phyloP scores from a whole-genome alignment of 805 yeast species.

The Wickerhamiella azyma region DNA sequence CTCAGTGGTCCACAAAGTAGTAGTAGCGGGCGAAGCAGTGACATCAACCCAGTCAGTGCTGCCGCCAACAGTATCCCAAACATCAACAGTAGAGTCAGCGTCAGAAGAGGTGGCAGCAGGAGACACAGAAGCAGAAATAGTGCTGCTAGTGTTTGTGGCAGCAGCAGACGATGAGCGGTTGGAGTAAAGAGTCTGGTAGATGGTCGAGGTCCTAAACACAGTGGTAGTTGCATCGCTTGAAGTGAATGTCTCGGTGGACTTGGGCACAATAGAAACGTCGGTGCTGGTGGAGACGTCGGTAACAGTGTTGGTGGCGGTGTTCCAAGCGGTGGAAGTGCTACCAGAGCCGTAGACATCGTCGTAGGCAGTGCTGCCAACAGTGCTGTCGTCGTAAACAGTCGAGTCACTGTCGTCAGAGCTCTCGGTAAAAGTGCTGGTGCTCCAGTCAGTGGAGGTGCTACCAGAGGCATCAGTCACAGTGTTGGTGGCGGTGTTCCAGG shows the following conservation, averaged over 20 bases:
- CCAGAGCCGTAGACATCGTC: not conserved
- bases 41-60: constrained; percentile 1
- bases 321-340: constrained; percentile 2
- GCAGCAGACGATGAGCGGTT: too few species aligned
- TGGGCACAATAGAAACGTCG: not conserved
- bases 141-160: not conserved
- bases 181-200: constrained; percentile 12
- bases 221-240: constrained; percentile 8
- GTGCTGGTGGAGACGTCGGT: not conserved
- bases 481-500: constrained; percentile 5
- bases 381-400: constrained; percentile 1
- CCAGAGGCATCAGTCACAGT: not conserved
- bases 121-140: not conserved
- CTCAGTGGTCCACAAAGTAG: constrained; percentile 6
- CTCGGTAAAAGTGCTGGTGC: not conserved
- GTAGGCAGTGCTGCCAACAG: not conserved
- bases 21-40: not conserved
- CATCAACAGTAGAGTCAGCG: not conserved
- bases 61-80: constrained; percentile 1
- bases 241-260: not conserved
- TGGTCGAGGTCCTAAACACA: not conserved
- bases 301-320: constrained; percentile 5
- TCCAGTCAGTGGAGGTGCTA: not conserved
- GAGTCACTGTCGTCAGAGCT: not conserved
- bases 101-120: not conserved